Conservation (phyloP, 2,329 filamentous ascomycete genomes). For the Akanthomyces uredinophilus region DNA sequence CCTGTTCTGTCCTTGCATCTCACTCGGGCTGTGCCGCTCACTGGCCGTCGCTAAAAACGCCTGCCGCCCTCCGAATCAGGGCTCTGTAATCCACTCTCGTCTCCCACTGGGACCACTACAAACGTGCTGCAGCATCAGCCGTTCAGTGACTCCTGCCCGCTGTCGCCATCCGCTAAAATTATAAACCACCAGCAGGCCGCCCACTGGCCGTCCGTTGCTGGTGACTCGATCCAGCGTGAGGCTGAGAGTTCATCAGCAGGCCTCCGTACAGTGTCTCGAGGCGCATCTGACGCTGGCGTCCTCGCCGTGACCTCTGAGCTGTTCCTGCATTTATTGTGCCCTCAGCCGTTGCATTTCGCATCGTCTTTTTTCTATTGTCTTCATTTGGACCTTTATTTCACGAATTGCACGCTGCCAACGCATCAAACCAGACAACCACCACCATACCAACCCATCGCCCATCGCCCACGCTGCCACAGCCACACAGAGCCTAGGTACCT, state of each 20-base stretch:
- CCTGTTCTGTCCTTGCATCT: neutral
- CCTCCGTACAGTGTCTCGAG: slow-evolving; percentile 25
- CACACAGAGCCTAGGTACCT: neutral
- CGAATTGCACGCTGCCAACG: slow-evolving; percentile 7
- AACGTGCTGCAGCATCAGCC: neutral
- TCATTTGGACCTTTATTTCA: slow-evolving; percentile 14
- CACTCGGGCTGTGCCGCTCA: slow-evolving; percentile 2
- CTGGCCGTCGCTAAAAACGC: slow-evolving; percentile 4
- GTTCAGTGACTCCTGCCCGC: neutral
- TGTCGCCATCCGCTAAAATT: neutral
- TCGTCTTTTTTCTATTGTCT: slow-evolving; percentile 14
- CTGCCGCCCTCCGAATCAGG: neutral
- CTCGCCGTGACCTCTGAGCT: slow-evolving; percentile 9
- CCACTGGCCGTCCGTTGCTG: slow-evolving; percentile 12
- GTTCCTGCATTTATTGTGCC: slow-evolving; percentile 26
- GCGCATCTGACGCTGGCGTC: slow-evolving; percentile 18
- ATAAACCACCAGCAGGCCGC: neutral
- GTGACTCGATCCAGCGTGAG: slow-evolving; percentile 29
- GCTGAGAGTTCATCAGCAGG: slow-evolving; percentile 41
- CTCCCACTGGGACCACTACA: neutral
- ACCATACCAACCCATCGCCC: neutral
- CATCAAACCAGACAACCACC: neutral
- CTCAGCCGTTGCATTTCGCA: slow-evolving; percentile 15
- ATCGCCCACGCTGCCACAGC: neutral
- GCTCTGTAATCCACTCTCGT: neutral